Evolutionary conservation across 2,329 filamentous ascomycete genomes (phyloP).

Genomic region (Penicillium polonicum): DNA sequence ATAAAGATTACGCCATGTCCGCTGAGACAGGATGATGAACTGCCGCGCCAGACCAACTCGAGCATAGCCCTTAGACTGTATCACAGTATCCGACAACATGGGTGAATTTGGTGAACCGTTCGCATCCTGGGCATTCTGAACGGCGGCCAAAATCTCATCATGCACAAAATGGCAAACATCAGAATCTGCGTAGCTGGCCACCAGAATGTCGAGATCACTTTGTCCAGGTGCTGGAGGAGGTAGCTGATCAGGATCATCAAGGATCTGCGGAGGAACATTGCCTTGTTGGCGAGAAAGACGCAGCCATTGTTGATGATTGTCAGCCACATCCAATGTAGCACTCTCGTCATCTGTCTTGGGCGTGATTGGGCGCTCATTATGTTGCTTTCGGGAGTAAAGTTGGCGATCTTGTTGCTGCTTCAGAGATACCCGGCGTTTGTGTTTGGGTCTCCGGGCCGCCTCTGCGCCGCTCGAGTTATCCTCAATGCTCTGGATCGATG

Average conservation of each 20-base stretch:
- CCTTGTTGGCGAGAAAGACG: slow-evolving; percentile 56
- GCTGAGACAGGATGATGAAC: slow-evolving; percentile 82
- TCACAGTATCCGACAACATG: slow-evolving; percentile 50
- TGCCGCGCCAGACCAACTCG: slow-evolving; percentile 77
- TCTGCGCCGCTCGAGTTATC: slow-evolving; percentile 63
- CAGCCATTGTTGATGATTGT: slow-evolving; percentile 59
- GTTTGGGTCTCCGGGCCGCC: slow-evolving; percentile 63
- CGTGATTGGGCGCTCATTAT: slow-evolving; percentile 54
- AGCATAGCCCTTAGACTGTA: slow-evolving; percentile 74
- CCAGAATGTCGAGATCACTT: slow-evolving; percentile 79
- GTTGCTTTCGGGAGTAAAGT: slow-evolving; percentile 75
- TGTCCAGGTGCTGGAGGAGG: slow-evolving; percentile 60
- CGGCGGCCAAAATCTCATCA: slow-evolving; percentile 73
- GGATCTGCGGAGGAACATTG: slow-evolving; percentile 57
- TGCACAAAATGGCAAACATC: slow-evolving; percentile 71
- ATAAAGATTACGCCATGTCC: slow-evolving; percentile 97
- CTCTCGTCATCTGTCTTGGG: slow-evolving; percentile 65
- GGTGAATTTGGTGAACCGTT: slow-evolving; percentile 66
- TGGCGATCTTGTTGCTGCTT: slow-evolving; percentile 84
- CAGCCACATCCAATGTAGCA: slow-evolving; percentile 50
- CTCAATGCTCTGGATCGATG: slow-evolving; percentile 71
- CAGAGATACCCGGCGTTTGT: slow-evolving; percentile 74
- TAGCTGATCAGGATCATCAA: slow-evolving; percentile 67
- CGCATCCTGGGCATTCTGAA: slow-evolving; percentile 62
- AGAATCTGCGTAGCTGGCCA: slow-evolving; percentile 72